Base-by-base conservation (phyloP, 2,329 filamentous ascomycete genomes). In the Arthroderma uncinatum region DNA sequence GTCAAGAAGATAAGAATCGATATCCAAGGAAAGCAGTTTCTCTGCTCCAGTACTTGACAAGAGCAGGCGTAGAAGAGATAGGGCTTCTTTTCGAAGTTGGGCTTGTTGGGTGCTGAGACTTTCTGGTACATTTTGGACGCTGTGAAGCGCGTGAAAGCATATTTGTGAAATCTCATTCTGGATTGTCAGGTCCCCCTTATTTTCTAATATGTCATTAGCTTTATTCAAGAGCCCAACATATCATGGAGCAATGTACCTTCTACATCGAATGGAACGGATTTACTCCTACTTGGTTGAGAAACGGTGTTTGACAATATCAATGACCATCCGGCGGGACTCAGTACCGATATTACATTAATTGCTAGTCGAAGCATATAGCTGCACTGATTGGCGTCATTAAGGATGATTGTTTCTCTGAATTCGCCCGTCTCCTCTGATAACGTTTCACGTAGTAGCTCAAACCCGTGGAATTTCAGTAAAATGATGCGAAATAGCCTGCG, bases 281-380 rank as follows among this genome's bases (percentile, higher is more conserved):
- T 72, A 19, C 73, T 71, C 16, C 76, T 14, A n/a, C 25, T 4
- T 33, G 47, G 72, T 28, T 74, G 73, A 2, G 76, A 71, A 36
- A 82, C 73, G 14, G 75, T 74, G 55, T 84, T 85, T 4, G 82
- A 82, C 1, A 86, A 82, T 39, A 94, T 72, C 3, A 85, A 79
- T 10, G 79, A 76, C 86, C 88, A 91, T 7, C 85, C 83, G 54
- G 80, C 79, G 48, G 86, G 83, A 19, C 79, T 86, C 57, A 82
- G 81, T 70, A 82, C 84, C 25, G 80, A 78, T 14, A 95, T 73
- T 25, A 94, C 79, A 62, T 89, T 86, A 4, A 83, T 83, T 1
- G 95, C 70, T 1, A 86, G 86, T 54, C 82, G 82, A 19, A 96
- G 73, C 64, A 92, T 86, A 68, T 95, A 94, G 2, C 88, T 74